Evolutionary conservation across 2,329 filamentous ascomycete species (phyloP), one percentile per base, ranked within the genome.

Genomic region (Periconia digitata): DNA sequence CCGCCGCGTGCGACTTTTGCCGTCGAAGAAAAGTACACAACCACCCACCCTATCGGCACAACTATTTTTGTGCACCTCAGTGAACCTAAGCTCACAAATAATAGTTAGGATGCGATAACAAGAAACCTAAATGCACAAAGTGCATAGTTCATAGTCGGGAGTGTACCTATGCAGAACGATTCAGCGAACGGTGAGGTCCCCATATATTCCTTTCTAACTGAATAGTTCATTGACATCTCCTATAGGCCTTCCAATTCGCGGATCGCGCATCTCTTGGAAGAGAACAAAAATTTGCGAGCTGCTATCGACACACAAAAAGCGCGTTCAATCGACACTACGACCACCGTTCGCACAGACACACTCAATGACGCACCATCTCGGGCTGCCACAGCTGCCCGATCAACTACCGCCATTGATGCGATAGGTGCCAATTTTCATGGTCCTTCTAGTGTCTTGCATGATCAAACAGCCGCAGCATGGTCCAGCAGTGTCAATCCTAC

Each of bases 81-180:
- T 16, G 44, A 24, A 38, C 51, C 60, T 47, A 24, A 38, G 50
- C 60, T 47, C 55, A 40, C 21, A 22, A 20, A 32, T 23, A 43
- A 15, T 15, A 63, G 77, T 73, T 80, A 62, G 78, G 76, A 54
- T 80, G 78, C 58, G 76, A 75, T 47, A 71, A 70, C 16, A 73
- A 74, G 37, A 64, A 67, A 44, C 77, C 76, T 3, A 60, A 59
- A 21, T 79, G 77, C 49, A 67, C 69, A 22, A 78, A 76, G 53
- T 79, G 77, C 57, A 65, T 67, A 47, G 70, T 67, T 1, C 76
- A 79, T 51, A 15, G 27, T 72, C 68, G 6, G 70, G 73, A 41
- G 71, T 72, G 15, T 79, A 77, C 47, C 27, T 75, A 76, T 47
- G 67, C 73, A 35, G 65, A 17, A 16, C 35, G 35, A 6, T 8